These are phyloP conservation scores for Waitea zeae DNA, from an alignment of 1,284 basidiomycete species.

Conservation along the genomic window DNA sequence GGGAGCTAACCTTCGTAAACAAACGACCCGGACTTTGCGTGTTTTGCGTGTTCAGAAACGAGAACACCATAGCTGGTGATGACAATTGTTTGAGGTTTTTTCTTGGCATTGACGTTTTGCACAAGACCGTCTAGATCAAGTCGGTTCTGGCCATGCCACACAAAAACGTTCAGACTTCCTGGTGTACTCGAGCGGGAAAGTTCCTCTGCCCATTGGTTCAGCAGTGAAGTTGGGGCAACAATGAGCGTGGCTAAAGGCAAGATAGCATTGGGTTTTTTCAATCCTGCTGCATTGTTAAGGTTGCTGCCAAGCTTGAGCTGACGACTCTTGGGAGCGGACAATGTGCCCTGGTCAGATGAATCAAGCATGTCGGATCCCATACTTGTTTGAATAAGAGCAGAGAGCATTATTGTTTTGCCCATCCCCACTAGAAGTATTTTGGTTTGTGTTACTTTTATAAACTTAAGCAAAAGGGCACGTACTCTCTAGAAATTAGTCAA, in stretches of 20 bases:
- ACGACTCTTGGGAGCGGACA: too few species aligned
- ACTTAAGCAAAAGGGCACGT: too few species aligned
- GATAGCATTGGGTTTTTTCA: too few species aligned
- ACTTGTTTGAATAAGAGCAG: too few species aligned
- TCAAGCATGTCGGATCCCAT: too few species aligned
- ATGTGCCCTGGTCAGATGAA: too few species aligned
- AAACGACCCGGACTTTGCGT: constrained; percentile 34
- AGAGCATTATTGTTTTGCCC: constrained; percentile 96
- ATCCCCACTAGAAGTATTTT: constrained; percentile 85
- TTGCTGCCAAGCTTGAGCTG: too few species aligned
- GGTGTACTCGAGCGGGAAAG: constrained; percentile 58
- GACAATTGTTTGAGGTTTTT: constrained; percentile 71
- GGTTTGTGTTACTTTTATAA: too few species aligned
- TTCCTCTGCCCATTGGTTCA: constrained; percentile 86
- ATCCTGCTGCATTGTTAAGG: too few species aligned
- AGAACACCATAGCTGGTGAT: constrained; percentile 85
- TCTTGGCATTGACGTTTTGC: constrained; percentile 12
- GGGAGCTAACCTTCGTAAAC: constrained; percentile 72
- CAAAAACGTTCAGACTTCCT: constrained; percentile 46
- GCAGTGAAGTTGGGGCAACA: constrained; percentile 82
- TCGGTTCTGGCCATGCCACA: constrained; percentile 83
- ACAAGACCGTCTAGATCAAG: constrained; percentile 36
- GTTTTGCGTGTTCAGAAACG: constrained; percentile 68
- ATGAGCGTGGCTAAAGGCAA: constrained; percentile 66
- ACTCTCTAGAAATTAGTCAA: too few species aligned